Conservation (phyloP, 148 eudicot genomes). For the Arctostaphylos glauca region DNA sequence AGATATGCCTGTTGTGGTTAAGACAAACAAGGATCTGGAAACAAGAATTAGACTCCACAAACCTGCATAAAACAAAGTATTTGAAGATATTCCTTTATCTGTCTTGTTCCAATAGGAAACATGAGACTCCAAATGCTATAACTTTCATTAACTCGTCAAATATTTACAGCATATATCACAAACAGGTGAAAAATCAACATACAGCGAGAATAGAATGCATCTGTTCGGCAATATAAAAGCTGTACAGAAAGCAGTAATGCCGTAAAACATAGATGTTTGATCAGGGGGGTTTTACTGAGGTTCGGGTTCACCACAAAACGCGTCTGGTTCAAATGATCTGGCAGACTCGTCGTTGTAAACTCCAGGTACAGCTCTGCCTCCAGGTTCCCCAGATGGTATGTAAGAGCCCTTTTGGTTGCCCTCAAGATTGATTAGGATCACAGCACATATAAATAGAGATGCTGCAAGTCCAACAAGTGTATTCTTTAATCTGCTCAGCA, state of each 20-base stretch:
- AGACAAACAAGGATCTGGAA: neutral
- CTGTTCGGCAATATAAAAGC: neutral
- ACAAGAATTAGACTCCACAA: neutral
- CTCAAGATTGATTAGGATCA: slow-evolving; percentile 44
- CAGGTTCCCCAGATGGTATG: slow-evolving; percentile 34
- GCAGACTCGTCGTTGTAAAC: slow-evolving; percentile 87
- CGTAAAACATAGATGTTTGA: neutral
- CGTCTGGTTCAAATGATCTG: slow-evolving; percentile 86
- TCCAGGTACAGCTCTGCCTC: slow-evolving; percentile 68
- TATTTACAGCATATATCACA: neutral
- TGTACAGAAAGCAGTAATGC: neutral
- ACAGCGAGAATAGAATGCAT: neutral
- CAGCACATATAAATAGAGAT: slow-evolving; percentile 47
- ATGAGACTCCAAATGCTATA: neutral
- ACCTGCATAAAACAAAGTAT: neutral
- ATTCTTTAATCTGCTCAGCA: slow-evolving; percentile 70
- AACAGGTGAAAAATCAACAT: neutral
- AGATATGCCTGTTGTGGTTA: neutral
- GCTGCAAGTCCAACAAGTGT: slow-evolving; percentile 62
- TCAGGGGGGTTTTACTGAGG: neutral
- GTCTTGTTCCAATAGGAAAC: neutral
- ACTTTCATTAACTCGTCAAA: neutral
- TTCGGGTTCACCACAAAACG: slow-evolving; percentile 35
- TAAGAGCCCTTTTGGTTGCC: slow-evolving; percentile 33
- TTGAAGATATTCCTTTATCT: neutral